These are phyloP conservation scores for Acacia confusa DNA, from an alignment of 306 rosid species.

Conservation along the genomic window DNA sequence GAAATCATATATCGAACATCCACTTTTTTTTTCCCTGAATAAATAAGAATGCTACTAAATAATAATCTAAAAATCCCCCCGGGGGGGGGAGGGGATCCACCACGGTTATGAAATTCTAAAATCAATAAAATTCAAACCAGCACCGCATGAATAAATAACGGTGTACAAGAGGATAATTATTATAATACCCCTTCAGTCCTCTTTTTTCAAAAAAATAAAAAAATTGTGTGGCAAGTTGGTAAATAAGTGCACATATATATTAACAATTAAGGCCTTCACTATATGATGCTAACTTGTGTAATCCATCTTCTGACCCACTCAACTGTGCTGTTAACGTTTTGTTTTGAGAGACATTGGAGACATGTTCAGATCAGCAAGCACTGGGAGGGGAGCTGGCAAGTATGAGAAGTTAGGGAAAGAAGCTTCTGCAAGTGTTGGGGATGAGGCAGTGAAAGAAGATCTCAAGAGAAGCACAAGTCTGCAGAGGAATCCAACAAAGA, in stretches of 20 bases:
- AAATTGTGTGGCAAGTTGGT: not conserved
- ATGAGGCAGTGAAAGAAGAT: constrained; percentile 34
- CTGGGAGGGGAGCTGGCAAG: constrained; percentile 38
- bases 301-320: constrained; percentile 4
- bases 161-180: not conserved
- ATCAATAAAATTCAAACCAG: not conserved
- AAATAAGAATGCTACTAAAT: too few species aligned
- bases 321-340: not conserved
- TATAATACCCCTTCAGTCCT: not conserved
- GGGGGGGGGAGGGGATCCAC: too few species aligned
- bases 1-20: too few species aligned
- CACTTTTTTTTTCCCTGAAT: too few species aligned
- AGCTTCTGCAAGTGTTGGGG: constrained; percentile 20
- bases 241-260: constrained; percentile 18
- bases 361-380: constrained; percentile 60
- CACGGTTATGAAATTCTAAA: not conserved
- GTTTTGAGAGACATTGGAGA: not conserved
- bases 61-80: too few species aligned
- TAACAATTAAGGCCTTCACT: not conserved
- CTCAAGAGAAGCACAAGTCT: constrained; percentile 41
- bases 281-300: not conserved
- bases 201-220: not conserved
- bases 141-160: not conserved
- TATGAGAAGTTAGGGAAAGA: constrained; percentile 58
- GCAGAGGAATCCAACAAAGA: constrained; percentile 51